Base-by-base conservation (phyloP, 2,329 filamentous ascomycete genomes). In the Emergomyces orientalis region DNA sequence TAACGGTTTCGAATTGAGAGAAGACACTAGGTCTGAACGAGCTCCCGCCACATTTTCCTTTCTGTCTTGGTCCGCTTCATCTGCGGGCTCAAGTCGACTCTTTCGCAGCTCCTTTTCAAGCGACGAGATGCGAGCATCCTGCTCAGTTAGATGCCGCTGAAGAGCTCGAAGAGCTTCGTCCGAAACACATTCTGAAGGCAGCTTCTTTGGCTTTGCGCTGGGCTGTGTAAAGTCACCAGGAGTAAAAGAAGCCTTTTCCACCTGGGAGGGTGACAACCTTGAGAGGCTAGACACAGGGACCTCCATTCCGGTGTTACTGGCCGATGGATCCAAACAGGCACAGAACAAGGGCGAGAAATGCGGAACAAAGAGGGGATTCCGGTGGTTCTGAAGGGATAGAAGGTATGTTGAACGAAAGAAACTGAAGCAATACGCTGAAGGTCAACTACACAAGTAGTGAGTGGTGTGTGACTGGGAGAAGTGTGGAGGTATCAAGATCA, bases 161-260 rank as follows among this genome's bases (percentile, higher is more conserved):
- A 61, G 43, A 39, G 27, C 25, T 52, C n/a, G 39, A 2, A 60
- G 37, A 22, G 30, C 43, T 0, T 37, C 11, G 14, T 4, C 34
- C 5, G 60, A 11, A 9, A 2, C 14, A 32, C 34, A 34, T 37
- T 57, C 37, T 11, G 14, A 9, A 19, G 27, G 22, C 49, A 30
- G 22, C 3, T n/a, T 62, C 32, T 3, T 22, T 17, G 3, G 14
- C 25, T 8, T 22, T 34, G 11, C 8, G 2, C 7, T 45, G 22
- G 30, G 51, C 30, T 34, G 30, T n/a, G 51, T 9, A 13, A 30
- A n/a, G 14, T 9, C 9, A 11, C 27, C 27, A 54, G 61, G 61
- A 17, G 30, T 62, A 51, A 62, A 62, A 1, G 52, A 62, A 30
- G 61, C 61, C 17, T 19, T 58, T 32, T 62, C 61, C 8, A 62